These are phyloP conservation scores for Begonia loranthoides DNA, from an alignment of 306 rosid genomes.

Conservation along the genomic window DNA sequence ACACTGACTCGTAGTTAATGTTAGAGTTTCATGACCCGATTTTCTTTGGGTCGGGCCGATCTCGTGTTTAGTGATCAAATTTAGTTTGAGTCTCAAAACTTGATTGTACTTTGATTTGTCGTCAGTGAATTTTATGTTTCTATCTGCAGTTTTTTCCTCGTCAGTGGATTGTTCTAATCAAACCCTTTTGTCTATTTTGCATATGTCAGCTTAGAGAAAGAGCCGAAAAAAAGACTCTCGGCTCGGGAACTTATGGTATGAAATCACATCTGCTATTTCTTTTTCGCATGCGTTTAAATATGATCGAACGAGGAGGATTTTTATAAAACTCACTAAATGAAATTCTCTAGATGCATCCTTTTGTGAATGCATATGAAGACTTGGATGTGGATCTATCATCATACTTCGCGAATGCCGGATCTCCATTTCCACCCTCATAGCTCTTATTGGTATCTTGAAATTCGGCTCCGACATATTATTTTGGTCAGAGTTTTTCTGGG, in stretches of 20 bases:
- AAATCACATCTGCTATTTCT: conserved; percentile 1
- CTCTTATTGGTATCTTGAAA: conserved; percentile 26
- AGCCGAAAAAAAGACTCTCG: conserved; percentile 46
- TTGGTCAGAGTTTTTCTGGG: too few relatives aligned
- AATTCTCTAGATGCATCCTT: conserved; percentile 51
- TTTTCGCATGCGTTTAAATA: neutral
- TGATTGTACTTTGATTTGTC: too few relatives aligned
- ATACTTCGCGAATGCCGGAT: conserved; percentile 72
- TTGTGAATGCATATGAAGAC: conserved; percentile 53
- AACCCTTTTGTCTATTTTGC: too few relatives aligned
- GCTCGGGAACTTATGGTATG: conserved; percentile 82
- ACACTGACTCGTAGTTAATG: too few relatives aligned
- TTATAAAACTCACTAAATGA: neutral
- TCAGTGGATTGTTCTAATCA: too few relatives aligned
- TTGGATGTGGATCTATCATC: conserved; percentile 52
- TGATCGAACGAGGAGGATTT: neutral
- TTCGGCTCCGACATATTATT: too few relatives aligned
- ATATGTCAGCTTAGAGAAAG: conserved; percentile 54
- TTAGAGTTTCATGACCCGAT: too few relatives aligned
- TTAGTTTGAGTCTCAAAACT: too few relatives aligned
- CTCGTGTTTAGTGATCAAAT: too few relatives aligned
- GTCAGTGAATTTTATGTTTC: too few relatives aligned
- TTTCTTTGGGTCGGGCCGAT: too few relatives aligned
- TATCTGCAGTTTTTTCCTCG: too few relatives aligned
- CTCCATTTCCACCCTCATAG: conserved; percentile 84